A percentile compares a stretch with the other conserved stretches of the same genome.
phyloP scores from a whole-genome alignment of 768 basidiomycete species.

The Mycena epipterygia region DNA sequence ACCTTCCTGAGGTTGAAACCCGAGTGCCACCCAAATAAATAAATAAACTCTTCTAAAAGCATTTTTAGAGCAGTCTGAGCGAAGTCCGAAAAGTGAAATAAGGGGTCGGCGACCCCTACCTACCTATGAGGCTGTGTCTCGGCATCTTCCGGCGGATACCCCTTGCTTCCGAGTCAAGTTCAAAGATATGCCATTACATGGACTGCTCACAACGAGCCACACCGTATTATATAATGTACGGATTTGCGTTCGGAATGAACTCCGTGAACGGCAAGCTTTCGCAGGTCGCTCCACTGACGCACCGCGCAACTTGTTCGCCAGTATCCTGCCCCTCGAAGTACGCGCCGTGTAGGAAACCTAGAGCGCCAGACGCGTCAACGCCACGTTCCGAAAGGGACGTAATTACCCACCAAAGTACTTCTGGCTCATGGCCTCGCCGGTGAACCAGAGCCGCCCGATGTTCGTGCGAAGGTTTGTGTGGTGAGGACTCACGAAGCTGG shows the following conservation, averaged over 20 bases:
- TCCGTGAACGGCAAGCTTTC: conserved; percentile 5
- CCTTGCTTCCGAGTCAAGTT: too few relatives aligned
- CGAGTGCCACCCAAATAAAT: too few relatives aligned
- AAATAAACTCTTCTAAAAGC: too few relatives aligned
- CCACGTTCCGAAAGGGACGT: background rate
- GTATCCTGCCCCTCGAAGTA: conserved; percentile 66
- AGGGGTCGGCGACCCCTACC: too few relatives aligned
- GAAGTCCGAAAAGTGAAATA: too few relatives aligned
- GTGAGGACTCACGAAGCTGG: conserved; percentile 67
- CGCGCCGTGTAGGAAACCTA: conserved; percentile 71
- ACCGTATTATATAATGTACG: background rate
- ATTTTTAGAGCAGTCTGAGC: too few relatives aligned
- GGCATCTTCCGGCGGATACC: too few relatives aligned
- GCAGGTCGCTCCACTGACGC: conserved; percentile 44
- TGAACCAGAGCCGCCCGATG: conserved; percentile 69
- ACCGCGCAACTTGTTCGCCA: conserved; percentile 55
- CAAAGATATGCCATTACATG: too few relatives aligned
- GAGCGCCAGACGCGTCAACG: background rate
- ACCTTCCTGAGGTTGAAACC: too few relatives aligned
- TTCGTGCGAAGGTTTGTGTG: conserved; percentile 71
- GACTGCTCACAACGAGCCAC: too few relatives aligned
- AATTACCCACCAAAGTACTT: conserved; percentile 69
- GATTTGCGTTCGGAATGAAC: background rate
- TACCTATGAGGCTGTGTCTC: too few relatives aligned
- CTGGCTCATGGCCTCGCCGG: conserved; percentile 72